A percentile compares a stretch with the other conserved stretches of the same genome.
These are phyloP conservation scores for Pseudonitzschia multistriata DNA, from an alignment of 108 stramenopile genomes.

Conservation along the genomic window DNA sequence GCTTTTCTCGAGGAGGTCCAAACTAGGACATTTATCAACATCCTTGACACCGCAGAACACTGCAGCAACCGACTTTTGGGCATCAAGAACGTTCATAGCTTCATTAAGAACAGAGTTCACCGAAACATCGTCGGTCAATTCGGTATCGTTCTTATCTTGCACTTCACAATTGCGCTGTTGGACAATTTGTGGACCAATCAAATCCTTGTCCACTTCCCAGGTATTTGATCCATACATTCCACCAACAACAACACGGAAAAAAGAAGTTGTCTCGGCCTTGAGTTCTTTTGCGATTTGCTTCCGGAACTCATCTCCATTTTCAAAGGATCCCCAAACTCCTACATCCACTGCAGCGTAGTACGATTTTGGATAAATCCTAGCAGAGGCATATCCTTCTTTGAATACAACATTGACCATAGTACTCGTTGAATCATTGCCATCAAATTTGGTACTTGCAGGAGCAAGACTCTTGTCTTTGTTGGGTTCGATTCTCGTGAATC, in stretches of 20 bases:
- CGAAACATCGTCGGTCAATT: constrained; percentile 2
- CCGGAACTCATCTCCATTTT: constrained; percentile 24
- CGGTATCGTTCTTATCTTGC: neutral
- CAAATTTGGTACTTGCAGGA: neutral
- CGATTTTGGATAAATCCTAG: constrained; percentile 48
- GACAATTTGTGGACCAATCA: constrained; percentile 57
- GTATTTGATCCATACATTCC: constrained; percentile 77
- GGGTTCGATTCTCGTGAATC: constrained; percentile 31
- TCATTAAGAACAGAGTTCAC: neutral
- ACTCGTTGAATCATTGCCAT: constrained; percentile 13
- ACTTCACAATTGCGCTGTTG: constrained; percentile 31
- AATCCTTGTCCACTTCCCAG: constrained; percentile 68
- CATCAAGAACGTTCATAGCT: constrained; percentile 13
- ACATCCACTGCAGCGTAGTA: constrained; percentile 69
- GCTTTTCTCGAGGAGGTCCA: constrained; percentile 17
- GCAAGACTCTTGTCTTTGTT: neutral
- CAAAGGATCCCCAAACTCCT: constrained; percentile 45
- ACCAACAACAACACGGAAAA: constrained; percentile 72
- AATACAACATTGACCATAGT: constrained; percentile 38
- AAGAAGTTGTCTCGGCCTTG: constrained; percentile 29
- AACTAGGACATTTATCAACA: constrained; percentile 16
- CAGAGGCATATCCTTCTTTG: constrained; percentile 66
- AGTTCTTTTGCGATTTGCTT: constrained; percentile 20
- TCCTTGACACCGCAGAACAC: constrained; percentile 24
- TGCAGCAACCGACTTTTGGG: constrained; percentile 8